Percentiles rank a stretch among this genome's conserved stretches.
phyloP scores from a whole-genome alignment of 352 stramenopile species.

The Pythium volutum region DNA sequence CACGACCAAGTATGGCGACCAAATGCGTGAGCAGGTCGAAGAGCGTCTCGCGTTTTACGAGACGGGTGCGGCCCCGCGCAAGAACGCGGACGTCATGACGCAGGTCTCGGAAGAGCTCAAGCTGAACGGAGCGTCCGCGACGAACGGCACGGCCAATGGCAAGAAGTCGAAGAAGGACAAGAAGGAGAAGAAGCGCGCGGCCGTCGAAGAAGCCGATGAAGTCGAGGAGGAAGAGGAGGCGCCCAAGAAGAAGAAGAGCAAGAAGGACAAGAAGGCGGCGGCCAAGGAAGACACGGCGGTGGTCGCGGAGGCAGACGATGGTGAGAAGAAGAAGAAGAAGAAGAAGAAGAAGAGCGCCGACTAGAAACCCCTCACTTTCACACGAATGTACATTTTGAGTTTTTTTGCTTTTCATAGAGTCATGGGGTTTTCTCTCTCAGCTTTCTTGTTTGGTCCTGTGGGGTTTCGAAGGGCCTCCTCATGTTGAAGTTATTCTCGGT shows the following conservation, averaged over 20 bases:
- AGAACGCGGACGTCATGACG: constrained; percentile 99
- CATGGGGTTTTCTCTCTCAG: background rate
- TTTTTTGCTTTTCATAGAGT: background rate
- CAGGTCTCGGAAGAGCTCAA: constrained; percentile 92
- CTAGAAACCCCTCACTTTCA: constrained; percentile 12
- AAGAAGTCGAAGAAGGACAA: constrained; percentile 79
- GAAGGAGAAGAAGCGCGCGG: constrained; percentile 46
- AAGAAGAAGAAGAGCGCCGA: constrained; percentile 64
- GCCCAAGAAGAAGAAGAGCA: constrained; percentile 61
- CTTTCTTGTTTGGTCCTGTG: too few species aligned
- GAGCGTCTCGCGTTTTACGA: constrained; percentile 99
- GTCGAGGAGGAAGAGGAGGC: constrained; percentile 36
- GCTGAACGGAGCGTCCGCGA: constrained; percentile 36
- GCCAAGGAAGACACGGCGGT: constrained; percentile 28
- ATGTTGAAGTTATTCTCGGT: background rate
- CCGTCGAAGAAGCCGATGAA: constrained; percentile 24
- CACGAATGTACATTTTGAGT: constrained; percentile 21
- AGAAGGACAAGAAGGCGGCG: constrained; percentile 77
- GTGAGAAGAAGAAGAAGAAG: constrained; percentile 80
- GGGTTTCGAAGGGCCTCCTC: background rate
- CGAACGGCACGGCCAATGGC: constrained; percentile 25
- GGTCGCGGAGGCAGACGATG: constrained; percentile 37
- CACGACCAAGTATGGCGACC: constrained; percentile 96
- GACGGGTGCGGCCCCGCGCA: constrained; percentile 95
- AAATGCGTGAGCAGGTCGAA: constrained; percentile 99